phyloP scores from a whole-genome alignment of 441 rosid species.

The Biscutella laevigata region DNA sequence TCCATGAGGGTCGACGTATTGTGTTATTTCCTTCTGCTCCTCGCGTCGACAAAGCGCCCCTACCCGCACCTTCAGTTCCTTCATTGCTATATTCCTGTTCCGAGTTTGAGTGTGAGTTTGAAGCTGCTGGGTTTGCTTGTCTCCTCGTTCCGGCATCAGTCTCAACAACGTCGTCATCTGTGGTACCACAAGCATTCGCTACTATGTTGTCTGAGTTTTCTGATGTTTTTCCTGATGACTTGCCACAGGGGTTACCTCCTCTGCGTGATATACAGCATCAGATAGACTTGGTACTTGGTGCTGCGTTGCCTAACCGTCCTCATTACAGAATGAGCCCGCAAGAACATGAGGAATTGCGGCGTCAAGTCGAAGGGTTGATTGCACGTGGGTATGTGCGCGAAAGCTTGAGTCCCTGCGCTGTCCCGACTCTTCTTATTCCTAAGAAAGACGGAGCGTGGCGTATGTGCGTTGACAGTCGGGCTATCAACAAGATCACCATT shows the following conservation, averaged over 20 bases:
- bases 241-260: background rate
- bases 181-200: fast-evolving
- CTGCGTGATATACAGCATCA: background rate
- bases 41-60: no score
- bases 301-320: background rate
- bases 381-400: background rate
- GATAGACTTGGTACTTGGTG: background rate
- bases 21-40: background rate
- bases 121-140: no score
- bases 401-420: background rate
- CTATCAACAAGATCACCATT: background rate
- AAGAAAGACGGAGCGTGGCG: background rate
- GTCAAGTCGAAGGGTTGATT: background rate
- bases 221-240: background rate
- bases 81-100: background rate
- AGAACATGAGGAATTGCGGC: background rate
- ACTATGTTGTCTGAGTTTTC: background rate
- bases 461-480: background rate
- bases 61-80: background rate
- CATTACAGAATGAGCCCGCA: background rate
- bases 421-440: background rate
- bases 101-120: no score
- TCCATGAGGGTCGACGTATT: background rate
- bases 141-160: no score
- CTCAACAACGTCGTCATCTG: background rate